Evolutionary conservation across 805 yeast genomes (phyloP).

Genomic region (Vanderwaltozyma polyspora): DNA sequence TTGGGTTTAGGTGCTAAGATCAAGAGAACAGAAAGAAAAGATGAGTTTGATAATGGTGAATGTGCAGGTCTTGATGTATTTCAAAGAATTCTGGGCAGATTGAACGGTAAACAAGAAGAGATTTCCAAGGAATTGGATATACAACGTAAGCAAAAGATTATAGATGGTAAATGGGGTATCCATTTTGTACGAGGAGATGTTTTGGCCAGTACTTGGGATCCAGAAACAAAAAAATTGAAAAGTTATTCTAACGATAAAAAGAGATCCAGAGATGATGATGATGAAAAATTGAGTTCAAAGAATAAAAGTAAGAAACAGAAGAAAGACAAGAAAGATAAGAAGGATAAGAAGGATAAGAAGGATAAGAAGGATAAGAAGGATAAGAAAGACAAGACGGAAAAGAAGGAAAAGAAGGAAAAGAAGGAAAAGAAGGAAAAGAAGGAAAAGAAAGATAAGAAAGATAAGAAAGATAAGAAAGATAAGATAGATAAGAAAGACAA

Average conservation of each 20-base stretch:
- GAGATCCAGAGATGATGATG: slow-evolving; percentile 21
- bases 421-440: slow-evolving; percentile 25
- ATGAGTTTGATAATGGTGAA: slow-evolving; percentile 69
- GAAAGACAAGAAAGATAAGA: slow-evolving; percentile 22
- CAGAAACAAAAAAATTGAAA: slow-evolving; percentile 34
- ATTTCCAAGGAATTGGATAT: slow-evolving; percentile 55
- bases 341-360: slow-evolving; percentile 22
- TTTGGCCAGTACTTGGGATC: slow-evolving; percentile 73
- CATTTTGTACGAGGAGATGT: slow-evolving; percentile 79
- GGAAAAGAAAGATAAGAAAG: slow-evolving; percentile 21
- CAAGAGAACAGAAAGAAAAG: slow-evolving; percentile 45
- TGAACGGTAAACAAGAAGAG: slow-evolving; percentile 74
- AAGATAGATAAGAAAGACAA: slow-evolving; percentile 21
- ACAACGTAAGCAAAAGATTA: slow-evolving; percentile 54
- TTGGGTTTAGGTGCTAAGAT: slow-evolving; percentile 83
- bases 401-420: slow-evolving; percentile 22
- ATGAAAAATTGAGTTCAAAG: slow-evolving; percentile 13
- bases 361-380: slow-evolving; percentile 21
- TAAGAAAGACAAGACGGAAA: slow-evolving; percentile 23
- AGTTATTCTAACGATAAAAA: slow-evolving; percentile 19
- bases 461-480: no score
- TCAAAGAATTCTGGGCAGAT: slow-evolving; percentile 77
- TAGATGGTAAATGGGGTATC: slow-evolving; percentile 84
- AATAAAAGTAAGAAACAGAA: slow-evolving; percentile 18
- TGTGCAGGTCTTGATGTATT: slow-evolving; percentile 88